Evolutionary conservation across 768 basidiomycete species (phyloP), one percentile per base, ranked within the genome.

Genomic region (Russula sp.): DNA sequence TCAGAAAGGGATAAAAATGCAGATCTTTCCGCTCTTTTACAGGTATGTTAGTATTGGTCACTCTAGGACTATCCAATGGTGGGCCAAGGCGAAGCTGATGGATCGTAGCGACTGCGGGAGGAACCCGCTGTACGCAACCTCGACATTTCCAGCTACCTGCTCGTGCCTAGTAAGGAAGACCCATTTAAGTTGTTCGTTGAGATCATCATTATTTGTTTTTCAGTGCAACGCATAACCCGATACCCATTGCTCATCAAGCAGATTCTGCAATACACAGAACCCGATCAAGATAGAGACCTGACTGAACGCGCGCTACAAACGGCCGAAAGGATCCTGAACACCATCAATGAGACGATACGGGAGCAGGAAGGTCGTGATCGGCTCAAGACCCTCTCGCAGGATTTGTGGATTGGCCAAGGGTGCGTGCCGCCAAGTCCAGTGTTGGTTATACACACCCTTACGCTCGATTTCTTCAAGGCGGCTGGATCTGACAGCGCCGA

Each of bases 141-240:
- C 14, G 94, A 98, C 71, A 74, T 98, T 26, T 92, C 94, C 1
- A 94, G 92, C 69, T 97, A 94, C 73, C 76, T 98, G 40, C 83
- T 98, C 11, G 87, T 85, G n/a, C 94, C 94, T 0, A 96, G 94
- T 94, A 74, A 69, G 86, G 14, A 51, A 53, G 28, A 38, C 55
- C 36, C 22, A 28, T 51, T 3, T 32, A 22, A n/a, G 11, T 11
- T 22, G 8, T 26, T 30, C 11, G 11, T 32, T 4, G 36, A 24
- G 5, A 38, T 13, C 24, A 38, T 13, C 18, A 52, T 22, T 4
- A 26, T 46, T 16, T 48, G n/a, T 16, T 18, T 49, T 26, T 14
- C 65, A 94, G 92, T 95, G 94, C 94, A 97, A 84, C 87, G 96
- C 10, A 87, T 98, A 61, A 97, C 96, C 0, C 82, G 93, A 62